These are phyloP conservation scores for Ailanthus altissimus DNA, from an alignment of 345 rosid species.

Conservation along the genomic window DNA sequence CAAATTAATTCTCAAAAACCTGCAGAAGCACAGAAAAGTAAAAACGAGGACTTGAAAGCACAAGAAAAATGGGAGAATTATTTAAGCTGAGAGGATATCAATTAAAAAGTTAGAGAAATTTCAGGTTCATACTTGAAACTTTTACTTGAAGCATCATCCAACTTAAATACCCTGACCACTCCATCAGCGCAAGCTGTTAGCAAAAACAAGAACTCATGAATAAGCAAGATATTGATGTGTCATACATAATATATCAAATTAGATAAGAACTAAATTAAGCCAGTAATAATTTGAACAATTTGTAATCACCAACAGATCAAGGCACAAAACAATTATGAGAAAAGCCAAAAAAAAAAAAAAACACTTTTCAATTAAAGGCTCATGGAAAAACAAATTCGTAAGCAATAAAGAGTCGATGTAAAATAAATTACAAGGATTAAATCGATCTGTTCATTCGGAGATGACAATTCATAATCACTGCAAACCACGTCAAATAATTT, in stretches of 20 bases:
- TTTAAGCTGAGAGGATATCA: background rate
- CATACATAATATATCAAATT: background rate
- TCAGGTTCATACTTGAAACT: conserved; percentile 74
- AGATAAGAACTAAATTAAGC: background rate
- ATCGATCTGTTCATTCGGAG: background rate
- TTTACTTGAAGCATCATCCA: conserved; percentile 94
- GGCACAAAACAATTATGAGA: background rate
- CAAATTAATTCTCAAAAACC: conserved; percentile 77
- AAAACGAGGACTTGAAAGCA: conserved; percentile 7
- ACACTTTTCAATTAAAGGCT: too few relatives aligned
- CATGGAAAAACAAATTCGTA: too few relatives aligned
- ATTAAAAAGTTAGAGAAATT: background rate
- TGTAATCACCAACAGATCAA: background rate
- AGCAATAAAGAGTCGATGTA: background rate
- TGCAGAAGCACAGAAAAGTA: conserved; percentile 27
- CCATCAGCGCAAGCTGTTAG: conserved; percentile 89
- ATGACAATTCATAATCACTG: background rate
- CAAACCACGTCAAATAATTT: background rate
- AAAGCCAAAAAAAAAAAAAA: background rate
- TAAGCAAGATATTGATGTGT: background rate
- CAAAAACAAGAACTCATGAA: conserved; percentile 6
- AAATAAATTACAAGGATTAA: background rate
- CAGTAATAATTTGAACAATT: background rate
- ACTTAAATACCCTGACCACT: conserved; percentile 76
- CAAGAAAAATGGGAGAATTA: background rate